Base-by-base conservation (phyloP, 768 basidiomycete species). In the Lentinula lateritia region DNA sequence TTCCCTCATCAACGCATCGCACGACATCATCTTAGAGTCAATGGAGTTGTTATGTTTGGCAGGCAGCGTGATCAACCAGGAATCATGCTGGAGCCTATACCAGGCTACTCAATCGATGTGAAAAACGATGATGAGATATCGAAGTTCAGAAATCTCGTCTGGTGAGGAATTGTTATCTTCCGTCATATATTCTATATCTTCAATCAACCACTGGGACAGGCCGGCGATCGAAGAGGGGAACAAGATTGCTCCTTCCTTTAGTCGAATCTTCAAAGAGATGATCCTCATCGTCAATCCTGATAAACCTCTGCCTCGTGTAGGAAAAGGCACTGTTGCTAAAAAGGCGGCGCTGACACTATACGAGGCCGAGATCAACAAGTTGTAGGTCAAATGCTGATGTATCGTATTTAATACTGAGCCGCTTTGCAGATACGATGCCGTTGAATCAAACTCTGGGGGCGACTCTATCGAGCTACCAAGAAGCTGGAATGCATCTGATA, bases 251-350 rank as follows among this genome's bases (percentile, higher is more conserved):
- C 80, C 80, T 0, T 58, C 72, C 0, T 80, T 75, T 53, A 79
- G 78, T 60, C 70, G 77, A 28, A 73, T 81, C 12, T 81, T 78
- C 69, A 79, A 79, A 63, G 79, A 85, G 65, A 80, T 84, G 80
- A 79, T 85, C 42, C 48, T 83, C 28, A 66, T 83, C n/a, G 71
- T 79, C 0, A 67, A 70, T 5, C 66, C 66, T 0, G 70, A 69
- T 0, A 80, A 80, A 60, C 80, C 77, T 0, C 68, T 83, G 42
- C 69, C 75, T n/a, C 75, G 76, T 18, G 70, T 80, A 0, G 76
- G 70, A 0, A 85, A 84, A 64, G 79, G 79, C 2, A 80, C 81
- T 0, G 73, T 80, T 3, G 70, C 71, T 41, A 74, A 76, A 46
- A 78, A 77, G 59, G 74, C 73, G 5, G 73, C 78, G 0, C 52